Evolutionary conservation across 164 flowering plant species (phyloP).

Genomic region (Tinospora cordifolia): DNA sequence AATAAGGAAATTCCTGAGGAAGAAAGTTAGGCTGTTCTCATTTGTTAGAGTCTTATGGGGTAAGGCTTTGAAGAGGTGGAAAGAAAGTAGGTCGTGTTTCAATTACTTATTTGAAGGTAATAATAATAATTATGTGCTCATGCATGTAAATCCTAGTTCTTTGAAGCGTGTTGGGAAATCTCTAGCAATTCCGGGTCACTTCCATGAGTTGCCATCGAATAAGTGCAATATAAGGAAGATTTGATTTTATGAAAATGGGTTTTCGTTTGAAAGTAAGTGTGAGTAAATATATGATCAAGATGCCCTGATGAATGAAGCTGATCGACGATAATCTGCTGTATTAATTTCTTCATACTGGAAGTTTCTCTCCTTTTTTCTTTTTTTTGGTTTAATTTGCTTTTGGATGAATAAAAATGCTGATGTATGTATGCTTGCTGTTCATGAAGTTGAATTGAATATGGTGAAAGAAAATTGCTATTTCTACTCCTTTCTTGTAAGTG

Average conservation of each 20-base stretch:
- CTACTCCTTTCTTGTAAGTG: no score
- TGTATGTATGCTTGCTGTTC: no score
- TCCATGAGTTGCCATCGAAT: constrained; percentile 5
- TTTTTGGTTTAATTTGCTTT: no score
- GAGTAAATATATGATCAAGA: no score
- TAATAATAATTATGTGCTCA: constrained; percentile 24
- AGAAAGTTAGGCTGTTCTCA: constrained; percentile 18
- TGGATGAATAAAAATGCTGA: no score
- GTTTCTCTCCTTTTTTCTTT: no score
- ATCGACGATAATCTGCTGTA: no score
- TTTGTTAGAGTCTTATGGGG: constrained; percentile 19
- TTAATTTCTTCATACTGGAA: no score
- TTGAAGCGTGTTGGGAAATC: constrained; percentile 1
- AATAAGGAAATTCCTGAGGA: constrained; percentile 24
- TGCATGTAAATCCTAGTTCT: constrained; percentile 26
- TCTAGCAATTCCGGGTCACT: no score
- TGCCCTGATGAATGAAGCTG: not conserved
- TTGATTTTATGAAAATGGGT: not conserved
- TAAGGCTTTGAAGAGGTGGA: constrained; percentile 24
- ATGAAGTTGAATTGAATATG: no score
- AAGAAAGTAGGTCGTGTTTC: constrained; percentile 24
- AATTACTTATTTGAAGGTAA: constrained; percentile 33
- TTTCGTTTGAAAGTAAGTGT: not conserved
- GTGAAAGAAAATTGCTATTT: no score
- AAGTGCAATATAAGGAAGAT: not conserved